Percentiles rank a stretch among this genome's conserved stretches.
These are phyloP conservation scores for Globisporangium echinulatum DNA, from an alignment of 352 stramenopile species.

Conservation along the genomic window DNA sequence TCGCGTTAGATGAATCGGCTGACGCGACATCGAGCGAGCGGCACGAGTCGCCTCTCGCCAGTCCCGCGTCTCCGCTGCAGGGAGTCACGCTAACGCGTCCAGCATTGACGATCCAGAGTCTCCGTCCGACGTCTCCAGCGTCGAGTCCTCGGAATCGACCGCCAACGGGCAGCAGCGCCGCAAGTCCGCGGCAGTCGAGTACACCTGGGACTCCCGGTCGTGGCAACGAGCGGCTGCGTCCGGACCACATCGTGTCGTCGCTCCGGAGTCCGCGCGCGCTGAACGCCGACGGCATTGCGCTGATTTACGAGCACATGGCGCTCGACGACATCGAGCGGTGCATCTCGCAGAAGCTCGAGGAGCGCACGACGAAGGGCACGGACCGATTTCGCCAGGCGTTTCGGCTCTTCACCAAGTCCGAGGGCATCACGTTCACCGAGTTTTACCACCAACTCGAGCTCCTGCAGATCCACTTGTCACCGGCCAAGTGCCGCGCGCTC, in stretches of 20 bases:
- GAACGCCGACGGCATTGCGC: slow-evolving; percentile 17
- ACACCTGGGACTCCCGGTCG: not conserved
- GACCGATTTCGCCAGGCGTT: slow-evolving; percentile 58
- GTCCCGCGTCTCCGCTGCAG: not conserved
- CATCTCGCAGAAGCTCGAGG: slow-evolving; percentile 55
- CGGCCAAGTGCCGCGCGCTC: slow-evolving; percentile 43
- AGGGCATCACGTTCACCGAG: slow-evolving; percentile 55
- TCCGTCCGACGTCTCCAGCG: not conserved
- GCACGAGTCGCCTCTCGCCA: not conserved
- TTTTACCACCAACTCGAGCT: slow-evolving; percentile 46
- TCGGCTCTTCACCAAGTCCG: slow-evolving; percentile 54
- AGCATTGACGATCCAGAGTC: not conserved
- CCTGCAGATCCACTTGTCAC: slow-evolving; percentile 58
- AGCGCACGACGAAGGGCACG: slow-evolving; percentile 37
- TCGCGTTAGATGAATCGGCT: not conserved
- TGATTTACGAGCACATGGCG: slow-evolving; percentile 43
- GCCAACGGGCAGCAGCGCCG: not conserved
- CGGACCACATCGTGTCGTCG: slow-evolving; percentile 3
- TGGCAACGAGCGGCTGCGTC: not conserved
- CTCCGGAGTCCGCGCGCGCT: slow-evolving; percentile 7
- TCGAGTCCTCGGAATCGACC: slow-evolving; percentile 3
- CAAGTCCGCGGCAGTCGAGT: not conserved
- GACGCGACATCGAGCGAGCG: no score
- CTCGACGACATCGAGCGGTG: slow-evolving; percentile 48
- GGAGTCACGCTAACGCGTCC: not conserved